Evolutionary conservation across 1,284 basidiomycete genomes (phyloP).

Genomic region (Naganishia sp.): DNA sequence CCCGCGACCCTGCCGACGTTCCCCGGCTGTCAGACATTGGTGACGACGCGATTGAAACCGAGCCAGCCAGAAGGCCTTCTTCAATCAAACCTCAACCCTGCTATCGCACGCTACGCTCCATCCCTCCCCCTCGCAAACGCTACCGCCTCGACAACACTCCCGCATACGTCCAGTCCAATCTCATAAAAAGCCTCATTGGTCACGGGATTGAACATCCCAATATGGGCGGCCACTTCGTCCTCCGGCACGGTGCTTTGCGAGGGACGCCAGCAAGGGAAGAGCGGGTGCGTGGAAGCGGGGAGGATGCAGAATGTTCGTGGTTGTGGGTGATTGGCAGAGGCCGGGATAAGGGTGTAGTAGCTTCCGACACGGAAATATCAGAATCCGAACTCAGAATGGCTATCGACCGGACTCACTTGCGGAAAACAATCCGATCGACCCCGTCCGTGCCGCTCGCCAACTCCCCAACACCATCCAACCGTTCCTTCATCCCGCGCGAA

Average conservation of each 20-base stretch:
- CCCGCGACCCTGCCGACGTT: too few relatives aligned
- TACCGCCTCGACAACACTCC: conserved; percentile 45
- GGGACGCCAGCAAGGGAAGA: conserved; percentile 63
- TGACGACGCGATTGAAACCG: neutral
- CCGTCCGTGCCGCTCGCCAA: conserved; percentile 57
- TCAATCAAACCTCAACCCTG: too few relatives aligned
- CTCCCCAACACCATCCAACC: conserved; percentile 66
- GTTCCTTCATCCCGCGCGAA: conserved; percentile 62
- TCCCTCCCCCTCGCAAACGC: conserved; percentile 37
- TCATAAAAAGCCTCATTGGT: conserved; percentile 90
- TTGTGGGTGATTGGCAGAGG: conserved; percentile 59
- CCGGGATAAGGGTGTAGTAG: conserved; percentile 73
- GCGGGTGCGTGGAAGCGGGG: conserved; percentile 61
- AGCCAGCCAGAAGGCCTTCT: neutral
- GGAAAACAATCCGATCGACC: conserved; percentile 76
- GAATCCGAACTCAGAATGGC: neutral
- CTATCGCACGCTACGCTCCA: neutral
- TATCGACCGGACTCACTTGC: conserved; percentile 62
- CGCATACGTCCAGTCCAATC: conserved; percentile 68
- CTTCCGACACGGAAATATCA: conserved; percentile 53
- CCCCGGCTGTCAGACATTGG: neutral
- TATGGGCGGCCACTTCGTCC: conserved; percentile 85
- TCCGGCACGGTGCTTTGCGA: conserved; percentile 66
- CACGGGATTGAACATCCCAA: conserved; percentile 78
- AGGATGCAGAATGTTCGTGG: conserved; percentile 74